A percentile compares a stretch with the other conserved stretches of the same genome.
These are phyloP conservation scores for Kwoniella mangroviensis DNA, from an alignment of 768 basidiomycete genomes.

Conservation along the genomic window DNA sequence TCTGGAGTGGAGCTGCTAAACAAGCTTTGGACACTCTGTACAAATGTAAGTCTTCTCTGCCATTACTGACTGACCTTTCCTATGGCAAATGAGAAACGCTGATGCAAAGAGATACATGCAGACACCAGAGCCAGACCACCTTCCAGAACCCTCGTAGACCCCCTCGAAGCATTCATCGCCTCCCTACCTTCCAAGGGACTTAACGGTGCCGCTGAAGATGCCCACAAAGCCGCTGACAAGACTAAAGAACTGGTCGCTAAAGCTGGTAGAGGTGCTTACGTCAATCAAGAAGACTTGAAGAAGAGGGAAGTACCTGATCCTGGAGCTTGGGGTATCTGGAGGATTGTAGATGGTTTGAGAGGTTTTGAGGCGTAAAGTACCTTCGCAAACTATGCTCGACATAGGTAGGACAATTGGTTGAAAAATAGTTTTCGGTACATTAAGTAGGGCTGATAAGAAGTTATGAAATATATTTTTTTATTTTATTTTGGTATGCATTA, in stretches of 20 bases:
- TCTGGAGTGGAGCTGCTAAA: conserved; percentile 69
- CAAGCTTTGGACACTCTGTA: conserved; percentile 53
- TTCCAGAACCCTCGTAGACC: conserved; percentile 90
- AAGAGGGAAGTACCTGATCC: conserved; percentile 77
- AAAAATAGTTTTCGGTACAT: too few species aligned
- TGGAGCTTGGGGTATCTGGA: conserved; percentile 82
- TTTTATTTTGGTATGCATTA: conserved; percentile 6
- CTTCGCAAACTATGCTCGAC: too few species aligned
- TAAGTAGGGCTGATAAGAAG: not conserved
- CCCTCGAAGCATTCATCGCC: conserved; percentile 75
- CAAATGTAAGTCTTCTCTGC: conserved; percentile 40
- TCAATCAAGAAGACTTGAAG: conserved; percentile 62
- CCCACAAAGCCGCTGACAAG: conserved; percentile 69
- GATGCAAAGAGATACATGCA: conserved; percentile 4
- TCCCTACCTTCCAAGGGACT: conserved; percentile 60
- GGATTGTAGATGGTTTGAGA: conserved; percentile 47
- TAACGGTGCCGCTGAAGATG: conserved; percentile 66
- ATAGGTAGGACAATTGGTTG: too few species aligned
- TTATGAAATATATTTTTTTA: not conserved
- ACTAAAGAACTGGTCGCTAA: conserved; percentile 80
- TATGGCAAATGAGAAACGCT: not conserved
- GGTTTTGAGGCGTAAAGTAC: conserved; percentile 35
- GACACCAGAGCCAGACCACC: conserved; percentile 86
- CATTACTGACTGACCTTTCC: not conserved
- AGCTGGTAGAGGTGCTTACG: conserved; percentile 86